A percentile compares a stretch with the other conserved stretches of the same genome.
Evolutionary conservation across 106 monocot species (phyloP).

Genomic region (Amphibolis antarctica): DNA sequence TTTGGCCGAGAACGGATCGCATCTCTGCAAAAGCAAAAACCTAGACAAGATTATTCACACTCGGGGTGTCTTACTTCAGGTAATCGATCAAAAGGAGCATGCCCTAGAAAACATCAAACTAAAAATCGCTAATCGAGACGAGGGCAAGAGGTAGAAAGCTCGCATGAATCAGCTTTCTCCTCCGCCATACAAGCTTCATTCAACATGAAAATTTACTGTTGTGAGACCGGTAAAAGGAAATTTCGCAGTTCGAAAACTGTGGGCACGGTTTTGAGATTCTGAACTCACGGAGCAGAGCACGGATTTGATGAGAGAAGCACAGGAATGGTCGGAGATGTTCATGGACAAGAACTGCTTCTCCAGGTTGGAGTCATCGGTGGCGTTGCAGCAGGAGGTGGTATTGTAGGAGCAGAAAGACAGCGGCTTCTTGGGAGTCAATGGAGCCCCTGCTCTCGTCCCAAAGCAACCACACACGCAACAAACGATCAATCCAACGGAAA

Average conservation of each 20-base stretch:
- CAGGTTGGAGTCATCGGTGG: constrained; percentile 40
- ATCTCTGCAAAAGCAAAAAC: constrained; percentile 45
- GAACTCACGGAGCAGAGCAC: constrained; percentile 44
- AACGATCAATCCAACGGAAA: background rate
- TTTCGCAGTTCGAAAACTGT: background rate
- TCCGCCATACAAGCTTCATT: too few species aligned
- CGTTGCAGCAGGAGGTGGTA: constrained; percentile 69
- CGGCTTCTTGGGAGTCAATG: constrained; percentile 36
- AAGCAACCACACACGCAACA: background rate
- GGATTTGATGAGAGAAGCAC: constrained; percentile 40
- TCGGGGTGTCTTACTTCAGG: background rate
- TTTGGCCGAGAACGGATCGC: constrained; percentile 70
- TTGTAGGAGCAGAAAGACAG: constrained; percentile 61
- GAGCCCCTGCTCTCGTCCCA: constrained; percentile 35
- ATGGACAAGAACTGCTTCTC: constrained; percentile 51
- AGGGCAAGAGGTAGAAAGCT: background rate
- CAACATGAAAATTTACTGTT: background rate
- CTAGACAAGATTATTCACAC: background rate
- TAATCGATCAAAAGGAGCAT: background rate
- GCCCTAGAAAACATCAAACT: background rate
- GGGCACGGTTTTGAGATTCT: background rate
- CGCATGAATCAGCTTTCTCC: background rate
- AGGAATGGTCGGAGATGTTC: constrained; percentile 45
- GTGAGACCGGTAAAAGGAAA: background rate
- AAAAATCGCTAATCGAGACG: background rate